A percentile compares a stretch with the other conserved stretches of the same genome.
Evolutionary conservation across 2,329 filamentous ascomycete species (phyloP).

Genomic region (Xylariaceae sp.): DNA sequence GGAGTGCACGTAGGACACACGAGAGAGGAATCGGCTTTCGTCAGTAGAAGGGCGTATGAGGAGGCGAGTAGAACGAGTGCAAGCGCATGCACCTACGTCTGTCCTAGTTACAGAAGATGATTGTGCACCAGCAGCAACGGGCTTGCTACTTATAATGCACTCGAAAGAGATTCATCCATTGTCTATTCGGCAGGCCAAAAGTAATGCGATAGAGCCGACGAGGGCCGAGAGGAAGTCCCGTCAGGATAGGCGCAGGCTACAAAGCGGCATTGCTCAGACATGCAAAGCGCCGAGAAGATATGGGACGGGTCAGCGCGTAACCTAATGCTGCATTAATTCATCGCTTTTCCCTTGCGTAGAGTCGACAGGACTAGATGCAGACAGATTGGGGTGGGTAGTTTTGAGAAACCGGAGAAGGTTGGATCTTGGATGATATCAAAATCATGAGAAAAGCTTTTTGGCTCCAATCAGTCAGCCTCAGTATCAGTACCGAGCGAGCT

Average conservation of each 20-base stretch:
- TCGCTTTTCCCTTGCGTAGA: no score
- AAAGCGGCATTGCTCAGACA: slow-evolving; percentile 28
- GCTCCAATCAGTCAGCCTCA: no score
- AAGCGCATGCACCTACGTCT: not conserved
- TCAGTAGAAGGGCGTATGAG: not conserved
- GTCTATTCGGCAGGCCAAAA: not conserved
- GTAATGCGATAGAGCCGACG: not conserved
- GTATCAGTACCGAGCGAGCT: no score
- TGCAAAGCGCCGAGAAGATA: slow-evolving; percentile 8
- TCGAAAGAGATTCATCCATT: slow-evolving; percentile 1
- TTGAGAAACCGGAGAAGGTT: no score
- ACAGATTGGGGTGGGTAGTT: no score
- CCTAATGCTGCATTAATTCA: no score
- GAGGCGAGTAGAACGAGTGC: not conserved
- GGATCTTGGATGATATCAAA: no score
- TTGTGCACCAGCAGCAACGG: not conserved
- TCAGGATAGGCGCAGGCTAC: slow-evolving; percentile 20
- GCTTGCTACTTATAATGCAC: slow-evolving; percentile 5
- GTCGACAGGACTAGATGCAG: no score
- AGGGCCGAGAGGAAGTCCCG: slow-evolving; percentile 7
- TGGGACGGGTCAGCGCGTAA: not conserved
- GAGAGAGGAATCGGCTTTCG: no score
- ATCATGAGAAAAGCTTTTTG: no score
- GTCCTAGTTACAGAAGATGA: not conserved
- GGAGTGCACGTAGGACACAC: no score